Base-by-base conservation (phyloP, 2,329 filamentous ascomycete genomes). In the Microdochium paspali region DNA sequence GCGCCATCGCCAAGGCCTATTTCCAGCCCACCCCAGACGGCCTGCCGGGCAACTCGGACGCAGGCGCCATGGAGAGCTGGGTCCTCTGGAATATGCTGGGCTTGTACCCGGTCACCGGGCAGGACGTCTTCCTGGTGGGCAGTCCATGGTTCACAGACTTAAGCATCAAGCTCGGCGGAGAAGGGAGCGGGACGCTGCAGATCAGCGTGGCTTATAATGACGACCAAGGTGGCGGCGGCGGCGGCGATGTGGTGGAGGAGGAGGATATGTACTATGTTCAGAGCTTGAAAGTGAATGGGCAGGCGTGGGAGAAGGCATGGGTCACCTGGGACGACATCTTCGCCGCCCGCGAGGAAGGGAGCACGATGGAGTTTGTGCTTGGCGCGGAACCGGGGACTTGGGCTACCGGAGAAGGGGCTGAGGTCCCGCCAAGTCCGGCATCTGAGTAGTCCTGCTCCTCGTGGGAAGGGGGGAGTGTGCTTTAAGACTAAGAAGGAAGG, bases 21-120 rank as follows among this genome's bases (percentile, higher is more conserved):
- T 86, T 85, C 63, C 69, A 67, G 44, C 68, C 74, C 1, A 74
- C 73, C 0, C 66, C 69, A 0, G 58, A 56, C 7, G 84, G 84
- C 0, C 67, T 87, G 1, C 84, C 84, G 0, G 84, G 84, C 0
- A 87, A 87, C 61, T 80, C 76, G 42, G 84, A 87, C 59, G 82
- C 81, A 2, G 84, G 84, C 6, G 80, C 84, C 13, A 86, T 87
- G 82, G 81, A 87, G 58, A 80, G 76, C 7, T 85, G 81, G 77
- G 62, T 84, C 2, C 63, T 85, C 9, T 87, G 83, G 78, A 79
- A 77, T 52, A 84, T 84, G 73, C 72, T 85, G 31, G 82, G 82
- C 2, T 64, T 86, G 24, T 85, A 84, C 53, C 83, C 82, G 1
- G 66, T 87, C 51, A 84, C 81, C 0, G 82, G 80, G 0, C 82